Conservation (phyloP, 371 early-diverging fungal species). For the Circinella umbellata region DNA sequence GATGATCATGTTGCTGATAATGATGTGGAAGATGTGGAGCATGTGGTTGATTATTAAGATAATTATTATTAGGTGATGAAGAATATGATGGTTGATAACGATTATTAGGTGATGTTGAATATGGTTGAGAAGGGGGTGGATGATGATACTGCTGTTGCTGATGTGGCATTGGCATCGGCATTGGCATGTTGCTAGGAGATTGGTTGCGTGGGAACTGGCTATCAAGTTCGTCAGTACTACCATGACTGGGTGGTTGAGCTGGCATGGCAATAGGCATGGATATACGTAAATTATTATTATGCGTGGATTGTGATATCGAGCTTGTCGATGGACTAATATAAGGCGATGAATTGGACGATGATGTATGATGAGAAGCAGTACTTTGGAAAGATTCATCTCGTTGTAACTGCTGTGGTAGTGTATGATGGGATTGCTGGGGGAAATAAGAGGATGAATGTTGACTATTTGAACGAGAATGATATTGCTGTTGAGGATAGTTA, state of each 20-base stretch:
- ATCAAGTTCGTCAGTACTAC: neutral
- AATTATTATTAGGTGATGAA: too few relatives aligned
- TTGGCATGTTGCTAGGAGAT: neutral
- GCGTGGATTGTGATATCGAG: neutral
- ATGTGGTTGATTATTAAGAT: neutral
- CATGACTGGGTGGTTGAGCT: neutral
- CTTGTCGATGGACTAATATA: slow-evolving; percentile 2
- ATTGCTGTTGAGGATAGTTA: too few relatives aligned
- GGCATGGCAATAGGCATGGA: slow-evolving; percentile 13
- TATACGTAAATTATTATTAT: neutral
- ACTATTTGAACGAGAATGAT: neutral
- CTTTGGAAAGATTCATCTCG: neutral
- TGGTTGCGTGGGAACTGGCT: neutral
- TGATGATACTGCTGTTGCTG: slow-evolving; percentile 1
- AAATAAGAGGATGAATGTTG: neutral
- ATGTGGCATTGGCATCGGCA: slow-evolving; percentile 7
- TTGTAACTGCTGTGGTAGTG: neutral
- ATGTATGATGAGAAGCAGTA: neutral
- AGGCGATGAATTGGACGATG: slow-evolving; percentile 4
- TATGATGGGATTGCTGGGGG: neutral
- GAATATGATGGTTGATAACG: neutral
- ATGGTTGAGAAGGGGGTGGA: neutral
- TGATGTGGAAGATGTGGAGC: neutral
- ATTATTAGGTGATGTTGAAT: slow-evolving; percentile 3
- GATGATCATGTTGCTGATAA: too few relatives aligned